Base-by-base conservation (phyloP, 2,329 filamentous ascomycete species). In the Alternaria gaisen region DNA sequence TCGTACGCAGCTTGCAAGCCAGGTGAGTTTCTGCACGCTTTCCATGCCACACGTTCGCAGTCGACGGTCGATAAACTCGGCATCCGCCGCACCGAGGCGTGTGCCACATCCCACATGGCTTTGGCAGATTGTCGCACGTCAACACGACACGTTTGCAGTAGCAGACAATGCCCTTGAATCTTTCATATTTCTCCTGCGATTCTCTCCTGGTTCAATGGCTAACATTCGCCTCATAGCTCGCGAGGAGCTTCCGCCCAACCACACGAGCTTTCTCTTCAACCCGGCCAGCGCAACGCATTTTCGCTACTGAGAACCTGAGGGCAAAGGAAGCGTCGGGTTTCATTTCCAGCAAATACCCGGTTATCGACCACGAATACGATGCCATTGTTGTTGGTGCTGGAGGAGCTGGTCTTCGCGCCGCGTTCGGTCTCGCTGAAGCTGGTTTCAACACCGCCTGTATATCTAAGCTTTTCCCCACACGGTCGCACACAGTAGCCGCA, bases 321-420 rank as follows among this genome's bases (percentile, higher is more conserved):
- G 95, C 94, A 59, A 97, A 96, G 85, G 94, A 97, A 85, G 94
- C 94, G 32, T 92, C 92, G 66, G 90, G 92, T 48, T 92, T 92
- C 78, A 87, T 97, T 74, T 91, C 90, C 81, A 90, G 86, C 81
- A 95, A 97, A 83, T 98, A 99, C 81, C 91, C 93, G 52, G 92
- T 99, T 74, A 94, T 99, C 89, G 95, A 98, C 81, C 95, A 99
- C 83, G 93, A 98, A 83, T 98, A 97, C 83, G 95, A 98, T 91
- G 94, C 94, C 65, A 86, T 99, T 73, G 95, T 99, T 63, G 93
- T 95, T 68, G 92, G 92, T 73, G 92, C 92, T 64, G 92, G 92
- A 78, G 92, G 92, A 72, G 85, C 92, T 63, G 92, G 92, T 80
- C 85, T 95, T 69, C 90, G 92, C 80, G 91, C 92, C 51, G 92